These are phyloP conservation scores for Oryza nivara DNA, from an alignment of 176 grass and related monocot species.

Conservation along the genomic window DNA sequence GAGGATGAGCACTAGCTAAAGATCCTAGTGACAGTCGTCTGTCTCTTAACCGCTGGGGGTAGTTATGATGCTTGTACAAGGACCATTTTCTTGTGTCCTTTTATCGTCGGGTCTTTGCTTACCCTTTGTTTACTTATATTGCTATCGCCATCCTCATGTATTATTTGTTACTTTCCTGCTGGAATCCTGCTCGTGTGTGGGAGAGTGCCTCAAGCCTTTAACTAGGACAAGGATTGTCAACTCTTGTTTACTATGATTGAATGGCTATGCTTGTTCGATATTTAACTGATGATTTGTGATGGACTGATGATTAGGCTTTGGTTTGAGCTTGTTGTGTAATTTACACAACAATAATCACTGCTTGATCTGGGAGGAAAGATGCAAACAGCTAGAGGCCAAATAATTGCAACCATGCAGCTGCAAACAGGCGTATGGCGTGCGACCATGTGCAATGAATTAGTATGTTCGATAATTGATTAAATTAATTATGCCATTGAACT, in stretches of 20 bases:
- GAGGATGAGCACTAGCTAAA: constrained; percentile 64
- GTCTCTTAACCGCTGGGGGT: constrained; percentile 35
- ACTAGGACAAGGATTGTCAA: constrained; percentile 49
- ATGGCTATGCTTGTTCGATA: constrained; percentile 40
- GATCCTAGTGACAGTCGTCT: constrained; percentile 34
- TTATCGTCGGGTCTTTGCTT: constrained; percentile 48
- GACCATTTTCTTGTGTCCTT: constrained; percentile 54
- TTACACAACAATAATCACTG: background rate
- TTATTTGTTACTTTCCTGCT: constrained; percentile 53
- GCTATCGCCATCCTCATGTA: constrained; percentile 41
- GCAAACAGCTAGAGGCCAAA: constrained; percentile 7
- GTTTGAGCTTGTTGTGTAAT: constrained; percentile 21
- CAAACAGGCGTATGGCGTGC: background rate
- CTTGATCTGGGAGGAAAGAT: constrained; percentile 6
- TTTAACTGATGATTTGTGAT: constrained; percentile 30
- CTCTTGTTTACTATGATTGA: constrained; percentile 43
- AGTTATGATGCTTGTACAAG: constrained; percentile 58
- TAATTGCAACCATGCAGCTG: constrained; percentile 17
- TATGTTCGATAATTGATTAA: background rate
- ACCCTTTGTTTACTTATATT: constrained; percentile 53
- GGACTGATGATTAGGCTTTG: background rate
- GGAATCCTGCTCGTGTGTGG: constrained; percentile 50
- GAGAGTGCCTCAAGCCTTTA: constrained; percentile 48
- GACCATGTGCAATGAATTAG: constrained; percentile 5
- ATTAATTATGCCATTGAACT: constrained; percentile 11